Base-by-base conservation (phyloP, 2,329 filamentous ascomycete genomes). In the Xylariaceae sp. region DNA sequence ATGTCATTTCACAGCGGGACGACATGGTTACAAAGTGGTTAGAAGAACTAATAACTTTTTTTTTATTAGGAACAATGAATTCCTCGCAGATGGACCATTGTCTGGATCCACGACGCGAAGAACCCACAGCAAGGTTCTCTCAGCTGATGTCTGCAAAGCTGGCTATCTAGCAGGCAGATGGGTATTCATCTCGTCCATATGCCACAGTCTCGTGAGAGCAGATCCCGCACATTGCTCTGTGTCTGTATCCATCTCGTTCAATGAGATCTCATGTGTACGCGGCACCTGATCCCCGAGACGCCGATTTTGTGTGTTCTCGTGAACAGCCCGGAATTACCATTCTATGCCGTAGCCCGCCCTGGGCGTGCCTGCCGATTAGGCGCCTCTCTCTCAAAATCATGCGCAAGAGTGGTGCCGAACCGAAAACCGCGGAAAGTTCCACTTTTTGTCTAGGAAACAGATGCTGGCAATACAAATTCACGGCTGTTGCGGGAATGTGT, bases 381-480 rank as follows among this genome's bases (percentile, higher is more conserved):
- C n/a, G n/a, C 58, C 59, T 56, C 55, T 59, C 51, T 56, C 53
- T 56, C 52, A 60, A 58, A 54, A 48, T 55, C 52, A 54, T 48
- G 19, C 46, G 33, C 44, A 47, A 58, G 56, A 61, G 59, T 56
- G 50, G 52, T 57, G 44, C 58, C 58, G 67, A 74, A 75, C 70
- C 76, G 74, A 79, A 71, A 78, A 77, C 75, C 72, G 42, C 47
- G 12, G 78, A 81, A 77, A 79, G 80, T 80, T 80, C 78, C 77
- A 77, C 76, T 81, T 82, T 36, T 82, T 81, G 76, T 83, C 79
- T 83, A 82, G 78, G 72, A 62, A 55, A 54, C 46, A 59, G 63
- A 62, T 66, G 61, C 59, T 59, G 64, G 65, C 61, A 63, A 65
- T 15, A 15, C 58, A 63, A 61, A 62, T 62, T 58, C 58, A 56